A percentile compares a stretch with the other conserved stretches of the same genome.
These are phyloP conservation scores for Colletotrichum tanaceti DNA, from an alignment of 2,329 filamentous ascomycete genomes.

Conservation along the genomic window DNA sequence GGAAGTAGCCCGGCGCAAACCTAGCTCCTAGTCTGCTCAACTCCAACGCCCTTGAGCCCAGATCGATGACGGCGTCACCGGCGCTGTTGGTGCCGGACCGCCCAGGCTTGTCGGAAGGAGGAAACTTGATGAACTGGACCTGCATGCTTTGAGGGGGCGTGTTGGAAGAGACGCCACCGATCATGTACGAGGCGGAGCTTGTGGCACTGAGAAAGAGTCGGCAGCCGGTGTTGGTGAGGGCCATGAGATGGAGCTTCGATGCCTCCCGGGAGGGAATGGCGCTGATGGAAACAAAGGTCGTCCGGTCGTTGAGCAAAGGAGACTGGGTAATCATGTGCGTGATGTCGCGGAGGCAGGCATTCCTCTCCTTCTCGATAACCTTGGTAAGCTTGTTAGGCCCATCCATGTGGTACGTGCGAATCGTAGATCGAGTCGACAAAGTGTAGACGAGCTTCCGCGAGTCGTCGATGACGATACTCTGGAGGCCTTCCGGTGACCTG, in stretches of 20 bases:
- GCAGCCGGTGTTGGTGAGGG: constrained; percentile 89
- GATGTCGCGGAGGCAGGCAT: constrained; percentile 75
- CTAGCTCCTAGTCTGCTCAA: constrained; percentile 65
- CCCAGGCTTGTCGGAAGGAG: constrained; percentile 66
- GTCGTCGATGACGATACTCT: constrained; percentile 88
- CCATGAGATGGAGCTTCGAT: constrained; percentile 87
- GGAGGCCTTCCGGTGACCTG: constrained; percentile 71
- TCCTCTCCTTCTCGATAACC: constrained; percentile 74
- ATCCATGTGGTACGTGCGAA: constrained; percentile 91
- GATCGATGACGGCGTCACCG: constrained; percentile 57
- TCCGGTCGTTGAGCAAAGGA: constrained; percentile 74
- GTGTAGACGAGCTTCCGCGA: constrained; percentile 90
- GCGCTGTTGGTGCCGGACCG: constrained; percentile 44
- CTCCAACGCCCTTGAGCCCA: constrained; percentile 61
- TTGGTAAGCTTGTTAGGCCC: constrained; percentile 68
- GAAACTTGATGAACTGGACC: constrained; percentile 95
- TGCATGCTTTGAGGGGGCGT: constrained; percentile 96
- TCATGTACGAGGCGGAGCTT: constrained; percentile 75
- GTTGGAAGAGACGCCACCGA: constrained; percentile 68
- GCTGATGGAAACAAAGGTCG: constrained; percentile 85
- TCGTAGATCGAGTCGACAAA: constrained; percentile 86
- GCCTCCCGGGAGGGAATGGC: constrained; percentile 84
- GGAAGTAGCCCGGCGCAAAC: constrained; percentile 90
- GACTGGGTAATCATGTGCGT: constrained; percentile 86
- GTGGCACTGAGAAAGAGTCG: constrained; percentile 93